A percentile compares a stretch with the other conserved stretches of the same genome.
Evolutionary conservation across 2,329 filamentous ascomycete species (phyloP).

Genomic region (Xylaria sp.): DNA sequence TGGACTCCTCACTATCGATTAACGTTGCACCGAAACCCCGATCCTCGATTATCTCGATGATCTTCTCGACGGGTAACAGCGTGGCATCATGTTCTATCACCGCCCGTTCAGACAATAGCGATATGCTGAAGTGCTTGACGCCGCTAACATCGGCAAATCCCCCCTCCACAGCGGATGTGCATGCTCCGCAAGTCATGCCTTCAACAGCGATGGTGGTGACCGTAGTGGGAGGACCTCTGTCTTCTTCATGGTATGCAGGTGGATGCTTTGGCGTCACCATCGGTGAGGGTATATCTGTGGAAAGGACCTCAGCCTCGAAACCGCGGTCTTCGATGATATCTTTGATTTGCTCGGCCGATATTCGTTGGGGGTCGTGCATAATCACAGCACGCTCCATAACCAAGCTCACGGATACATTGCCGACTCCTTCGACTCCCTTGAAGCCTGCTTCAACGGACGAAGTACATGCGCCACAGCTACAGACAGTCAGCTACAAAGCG

Average conservation of each 20-base stretch:
- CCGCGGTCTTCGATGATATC: slow-evolving; percentile 92
- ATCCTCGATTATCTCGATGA: slow-evolving; percentile 71
- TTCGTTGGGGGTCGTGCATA: slow-evolving; percentile 81
- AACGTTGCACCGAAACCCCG: slow-evolving; percentile 85
- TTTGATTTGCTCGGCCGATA: slow-evolving; percentile 79
- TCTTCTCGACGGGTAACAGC: slow-evolving; percentile 63
- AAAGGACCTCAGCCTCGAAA: slow-evolving; percentile 90
- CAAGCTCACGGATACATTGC: slow-evolving; percentile 88
- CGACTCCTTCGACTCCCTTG: slow-evolving; percentile 81
- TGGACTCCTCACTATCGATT: slow-evolving; percentile 72
- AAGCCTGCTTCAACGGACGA: slow-evolving; percentile 95
- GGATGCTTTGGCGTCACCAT: slow-evolving; percentile 54
- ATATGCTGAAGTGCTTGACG: slow-evolving; percentile 82
- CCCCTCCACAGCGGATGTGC: slow-evolving; percentile 85
- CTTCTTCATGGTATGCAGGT: slow-evolving; percentile 50
- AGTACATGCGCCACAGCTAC: slow-evolving; percentile 90
- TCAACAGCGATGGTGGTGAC: slow-evolving; percentile 82
- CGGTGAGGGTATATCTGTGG: slow-evolving; percentile 76
- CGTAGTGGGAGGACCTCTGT: slow-evolving; percentile 58
- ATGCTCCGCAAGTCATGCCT: slow-evolving; percentile 93
- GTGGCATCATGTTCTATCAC: slow-evolving; percentile 81
- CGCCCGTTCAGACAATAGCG: slow-evolving; percentile 84
- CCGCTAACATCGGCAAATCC: slow-evolving; percentile 81
- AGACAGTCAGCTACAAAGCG: slow-evolving; percentile 52
- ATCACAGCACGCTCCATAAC: slow-evolving; percentile 97